Base-by-base conservation (phyloP, 495 filamentous ascomycete genomes). In the Aspergillus indologenus region DNA sequence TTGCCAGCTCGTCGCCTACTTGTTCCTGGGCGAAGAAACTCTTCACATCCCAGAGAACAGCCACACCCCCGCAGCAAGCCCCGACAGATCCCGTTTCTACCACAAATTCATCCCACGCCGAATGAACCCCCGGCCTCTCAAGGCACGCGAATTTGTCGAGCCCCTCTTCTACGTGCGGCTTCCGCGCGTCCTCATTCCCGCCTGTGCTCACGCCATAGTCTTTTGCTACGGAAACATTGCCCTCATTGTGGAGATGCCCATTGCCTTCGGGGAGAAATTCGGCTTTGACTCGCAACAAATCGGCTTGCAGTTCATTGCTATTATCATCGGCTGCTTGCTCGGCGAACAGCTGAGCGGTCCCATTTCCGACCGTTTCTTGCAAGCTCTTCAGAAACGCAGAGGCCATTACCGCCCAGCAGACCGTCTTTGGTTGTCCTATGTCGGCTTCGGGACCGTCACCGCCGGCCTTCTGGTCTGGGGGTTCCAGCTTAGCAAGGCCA, bases 271-370 rank as follows among this genome's bases (percentile, higher is more conserved):
- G 0, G 48, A 70, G 18, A 70, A 67, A 19, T 75, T 75, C 43
- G 45, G 70, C 50, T 70, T 72, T 14, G 55, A 71, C 52, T 59
- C 73, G 0, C 68, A 73, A 45, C 66, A 76, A 40, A 71, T 70
- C 15, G 71, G 71, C 4, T 48, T 76, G 31, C 68, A 74, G 24
- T 76, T 71, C 18, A 62, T 75, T n/a, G 66, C 68, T 2, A 64
- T 73, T 45, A 69, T 74, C 48, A 69, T 75, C 44, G 71, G 73
- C 8, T 70, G 64, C 21, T 61, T 73, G 0, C 58, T 74, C 12
- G 71, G 71, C 14, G 71, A 76, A 45, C 73, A 74, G 47, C 42
- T 71, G 7, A 70, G 70, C 49, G 73, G 71, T 0, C 70, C 63
- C 7, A 58, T 67, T 43, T 74, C 66, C 0, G 73, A 75, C 44